Conservation (phyloP, 768 basidiomycete species). For the Lactarius hatsudake region DNA sequence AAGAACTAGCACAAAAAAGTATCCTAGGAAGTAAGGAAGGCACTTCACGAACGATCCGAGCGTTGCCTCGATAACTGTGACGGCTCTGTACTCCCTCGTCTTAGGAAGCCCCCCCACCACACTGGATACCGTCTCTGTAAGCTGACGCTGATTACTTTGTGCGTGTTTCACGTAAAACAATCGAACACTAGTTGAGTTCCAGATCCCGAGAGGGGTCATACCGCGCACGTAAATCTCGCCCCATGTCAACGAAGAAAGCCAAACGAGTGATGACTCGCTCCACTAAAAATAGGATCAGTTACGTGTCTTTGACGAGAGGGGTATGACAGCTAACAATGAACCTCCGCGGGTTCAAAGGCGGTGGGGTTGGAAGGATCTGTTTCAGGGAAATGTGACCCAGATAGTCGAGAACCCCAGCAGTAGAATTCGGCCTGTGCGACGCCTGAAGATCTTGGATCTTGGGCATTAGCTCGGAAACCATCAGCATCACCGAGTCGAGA, state of each 20-base stretch:
- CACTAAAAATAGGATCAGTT: slow-evolving; percentile 51
- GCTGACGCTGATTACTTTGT: slow-evolving; percentile 62
- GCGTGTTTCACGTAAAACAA: slow-evolving; percentile 91
- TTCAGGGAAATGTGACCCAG: slow-evolving; percentile 65
- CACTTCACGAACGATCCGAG: slow-evolving; percentile 13
- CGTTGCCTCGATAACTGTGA: slow-evolving; percentile 27
- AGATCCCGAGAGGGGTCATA: slow-evolving; percentile 83
- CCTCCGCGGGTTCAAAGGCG: slow-evolving; percentile 61
- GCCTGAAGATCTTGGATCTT: slow-evolving; percentile 80
- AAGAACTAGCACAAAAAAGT: background rate
- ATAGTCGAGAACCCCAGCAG: slow-evolving; percentile 70
- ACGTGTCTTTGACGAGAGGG: slow-evolving; percentile 12
- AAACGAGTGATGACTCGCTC: slow-evolving; percentile 88
- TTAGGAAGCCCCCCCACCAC: slow-evolving; percentile 76
- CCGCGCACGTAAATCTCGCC: slow-evolving; percentile 92
- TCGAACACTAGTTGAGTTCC: slow-evolving; percentile 87
- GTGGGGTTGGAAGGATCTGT: slow-evolving; percentile 70
- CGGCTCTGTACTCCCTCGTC: slow-evolving; percentile 36
- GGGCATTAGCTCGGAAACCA: slow-evolving; percentile 85
- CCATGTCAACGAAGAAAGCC: slow-evolving; percentile 94
- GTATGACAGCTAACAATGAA: slow-evolving; percentile 58
- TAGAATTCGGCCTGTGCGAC: slow-evolving; percentile 58
- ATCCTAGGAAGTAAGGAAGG: too few relatives aligned
- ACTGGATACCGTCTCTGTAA: slow-evolving; percentile 75
- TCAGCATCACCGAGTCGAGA: slow-evolving; percentile 79